phyloP scores from a whole-genome alignment of 2,329 filamentous ascomycete species.

The Alternaria atra region DNA sequence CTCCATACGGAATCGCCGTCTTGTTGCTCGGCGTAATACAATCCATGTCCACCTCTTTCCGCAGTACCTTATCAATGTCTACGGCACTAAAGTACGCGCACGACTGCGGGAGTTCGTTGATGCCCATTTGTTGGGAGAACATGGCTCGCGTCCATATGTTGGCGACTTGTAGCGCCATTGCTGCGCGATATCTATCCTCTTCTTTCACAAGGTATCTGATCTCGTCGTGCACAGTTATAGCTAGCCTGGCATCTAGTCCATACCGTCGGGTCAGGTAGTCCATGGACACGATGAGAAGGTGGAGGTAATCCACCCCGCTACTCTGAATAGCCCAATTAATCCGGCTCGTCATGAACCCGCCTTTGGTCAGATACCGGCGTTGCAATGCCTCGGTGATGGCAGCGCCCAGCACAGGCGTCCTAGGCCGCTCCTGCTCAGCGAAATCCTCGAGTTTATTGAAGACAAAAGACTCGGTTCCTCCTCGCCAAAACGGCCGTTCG shows the following conservation, averaged over 20 bases:
- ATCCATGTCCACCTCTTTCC: constrained; percentile 98
- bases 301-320: constrained; percentile 94
- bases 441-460: constrained; percentile 99
- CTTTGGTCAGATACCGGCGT: constrained; percentile 84
- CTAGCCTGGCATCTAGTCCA: constrained; percentile 83
- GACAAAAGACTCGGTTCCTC: constrained; percentile 95
- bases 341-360: constrained; percentile 91
- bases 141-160: constrained; percentile 98
- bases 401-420: constrained; percentile 90
- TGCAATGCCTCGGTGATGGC: constrained; percentile 97
- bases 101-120: constrained; percentile 90
- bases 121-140: constrained; percentile 96
- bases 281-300: constrained; percentile 92
- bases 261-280: constrained; percentile 88
- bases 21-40: constrained; percentile 91
- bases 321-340: constrained; percentile 99
- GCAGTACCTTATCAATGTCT: constrained; percentile 92
- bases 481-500: constrained; percentile 87
- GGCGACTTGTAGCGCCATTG: constrained; percentile 90
- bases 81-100: constrained; percentile 97
- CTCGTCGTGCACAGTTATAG: constrained; percentile 97
- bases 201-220: constrained; percentile 91
- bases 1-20: constrained; percentile 79
- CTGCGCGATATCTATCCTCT: constrained; percentile 85
- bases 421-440: constrained; percentile 89